Evolutionary conservation across 2,329 filamentous ascomycete genomes (phyloP), one percentile per base, ranked within the genome.

Genomic region (Aspergillus transmontanensis): DNA sequence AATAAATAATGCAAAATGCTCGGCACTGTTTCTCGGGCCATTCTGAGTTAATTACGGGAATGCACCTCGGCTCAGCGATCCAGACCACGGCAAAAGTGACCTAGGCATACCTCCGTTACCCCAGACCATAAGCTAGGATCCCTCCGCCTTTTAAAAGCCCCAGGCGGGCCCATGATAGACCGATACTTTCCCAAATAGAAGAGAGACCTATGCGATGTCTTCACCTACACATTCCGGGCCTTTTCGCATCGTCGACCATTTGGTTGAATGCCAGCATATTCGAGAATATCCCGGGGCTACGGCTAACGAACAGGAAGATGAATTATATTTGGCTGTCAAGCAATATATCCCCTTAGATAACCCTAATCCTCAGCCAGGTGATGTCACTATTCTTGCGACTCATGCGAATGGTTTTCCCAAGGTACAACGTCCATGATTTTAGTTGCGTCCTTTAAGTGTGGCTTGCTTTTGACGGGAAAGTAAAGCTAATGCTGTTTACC

Each of bases 341-440:
- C 92, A 97, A 75, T 98, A 98, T 75, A 90, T 86, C 0, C 94
- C 94, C 1, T 81, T 87, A 60, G 85, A 89, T 72, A 93, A 94
- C 70, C 84, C 82, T 0, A 78, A 81, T 28, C 90, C 92, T 0
- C 83, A 87, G 66, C 86, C 87, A 1, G 91, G 92, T 39, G 92
- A 95, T 76, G 81, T 97, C 10, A 97, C 93, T 23, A 89, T 98
- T 63, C 88, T 98, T 60, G 93, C 86, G 12, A 90, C 90, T 5
- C 94, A 97, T 79, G 94, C 93, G 57, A 97, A 97, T 80, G 94
- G 90, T 12, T 97, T 97, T 69, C 91, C 92, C 12, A 98, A 97
- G 85, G 91, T 91, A 76, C 59, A 64, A 16, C 32, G 14, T 30
- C 26, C 34, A n/a, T 19, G 48, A 36, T 9, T 32, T 32, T 23